Percentiles rank a stretch among this genome's conserved stretches.
Conservation (phyloP, 139 green algal species). For the Chlamydomonas applanata region DNA sequence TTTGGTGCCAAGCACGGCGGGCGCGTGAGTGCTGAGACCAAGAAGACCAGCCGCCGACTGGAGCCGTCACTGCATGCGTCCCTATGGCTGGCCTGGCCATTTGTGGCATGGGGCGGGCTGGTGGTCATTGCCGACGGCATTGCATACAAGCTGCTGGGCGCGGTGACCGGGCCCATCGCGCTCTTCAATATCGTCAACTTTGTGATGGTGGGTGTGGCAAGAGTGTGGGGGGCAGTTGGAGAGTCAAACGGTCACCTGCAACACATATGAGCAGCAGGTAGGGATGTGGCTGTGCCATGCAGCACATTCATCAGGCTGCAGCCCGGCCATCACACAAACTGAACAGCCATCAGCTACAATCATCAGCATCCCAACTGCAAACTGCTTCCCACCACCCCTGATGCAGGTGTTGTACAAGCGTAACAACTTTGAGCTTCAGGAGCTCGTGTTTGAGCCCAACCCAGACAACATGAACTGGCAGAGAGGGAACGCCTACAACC, state of each 20-base stretch:
- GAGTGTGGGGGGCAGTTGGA: too few species aligned
- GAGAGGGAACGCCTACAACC: neutral
- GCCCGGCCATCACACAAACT: too few species aligned
- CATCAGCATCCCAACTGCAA: too few species aligned
- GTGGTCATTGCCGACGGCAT: neutral
- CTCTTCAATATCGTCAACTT: constrained; percentile 17
- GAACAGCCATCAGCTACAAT: too few species aligned
- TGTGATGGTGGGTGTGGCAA: neutral
- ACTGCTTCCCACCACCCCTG: too few species aligned
- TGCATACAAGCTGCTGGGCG: neutral
- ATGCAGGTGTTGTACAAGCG: constrained; percentile 11
- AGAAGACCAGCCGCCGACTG: too few species aligned
- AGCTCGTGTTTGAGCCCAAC: constrained; percentile 8
- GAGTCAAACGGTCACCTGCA: too few species aligned
- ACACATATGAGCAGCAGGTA: too few species aligned
- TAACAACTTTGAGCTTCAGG: constrained; percentile 9
- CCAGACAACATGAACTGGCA: neutral
- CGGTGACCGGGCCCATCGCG: neutral
- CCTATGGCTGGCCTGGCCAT: neutral
- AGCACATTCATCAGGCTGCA: too few species aligned
- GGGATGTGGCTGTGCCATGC: too few species aligned
- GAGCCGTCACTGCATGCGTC: too few species aligned
- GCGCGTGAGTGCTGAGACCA: neutral
- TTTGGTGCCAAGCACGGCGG: neutral
- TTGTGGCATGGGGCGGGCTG: neutral